phyloP scores from a whole-genome alignment of 192 early-diverging fungal genomes.

The Pecoramyces ruminantium region DNA sequence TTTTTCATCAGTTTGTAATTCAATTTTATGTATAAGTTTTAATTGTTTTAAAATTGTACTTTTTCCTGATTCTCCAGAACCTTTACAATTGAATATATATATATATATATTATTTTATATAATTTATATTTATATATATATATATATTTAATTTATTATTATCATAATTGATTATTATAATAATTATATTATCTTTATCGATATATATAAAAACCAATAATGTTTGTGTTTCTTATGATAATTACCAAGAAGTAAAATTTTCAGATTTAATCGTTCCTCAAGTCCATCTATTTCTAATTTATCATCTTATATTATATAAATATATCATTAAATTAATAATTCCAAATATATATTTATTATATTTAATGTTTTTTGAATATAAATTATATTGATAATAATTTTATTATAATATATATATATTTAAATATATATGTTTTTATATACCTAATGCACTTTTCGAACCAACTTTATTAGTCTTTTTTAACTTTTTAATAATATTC shows the following conservation, averaged over 20 bases:
- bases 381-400: not conserved
- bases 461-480: not conserved
- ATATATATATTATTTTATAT: not conserved
- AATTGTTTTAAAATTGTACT: constrained; percentile 1
- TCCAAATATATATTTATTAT: no score
- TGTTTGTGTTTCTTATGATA: not conserved
- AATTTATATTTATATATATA: no score
- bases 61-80: not conserved
- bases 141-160: no score
- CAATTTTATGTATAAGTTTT: constrained; percentile 1
- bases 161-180: no score
- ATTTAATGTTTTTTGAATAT: not conserved
- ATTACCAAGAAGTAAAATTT: constrained; percentile 1
- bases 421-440: no score
- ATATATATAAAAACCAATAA: no score
- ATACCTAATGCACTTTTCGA: not conserved
- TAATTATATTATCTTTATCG: no score
- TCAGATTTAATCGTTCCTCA: not conserved
- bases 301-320: not conserved
- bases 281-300: not conserved
- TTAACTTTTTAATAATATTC: not conserved
- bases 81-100: not conserved
- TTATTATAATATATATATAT: no score
- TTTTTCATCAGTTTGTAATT: not conserved
- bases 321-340: no score